Base-by-base conservation (phyloP, 2,329 filamentous ascomycete genomes). In the Pseudocercospora eumusae region DNA sequence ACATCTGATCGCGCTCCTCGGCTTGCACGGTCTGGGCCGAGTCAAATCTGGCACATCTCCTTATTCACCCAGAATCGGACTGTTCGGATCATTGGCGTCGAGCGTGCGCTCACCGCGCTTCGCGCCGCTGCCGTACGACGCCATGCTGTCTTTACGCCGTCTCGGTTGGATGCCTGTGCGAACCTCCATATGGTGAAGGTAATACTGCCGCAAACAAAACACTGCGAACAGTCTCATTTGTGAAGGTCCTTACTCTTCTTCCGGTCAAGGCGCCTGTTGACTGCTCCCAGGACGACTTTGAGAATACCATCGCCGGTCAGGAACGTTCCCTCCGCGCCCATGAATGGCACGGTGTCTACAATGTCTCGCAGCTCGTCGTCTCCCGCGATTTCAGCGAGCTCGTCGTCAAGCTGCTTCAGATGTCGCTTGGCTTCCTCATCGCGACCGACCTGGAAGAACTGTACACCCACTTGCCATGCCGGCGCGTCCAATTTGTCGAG, bases 401-500 rank as follows among this genome's bases (percentile, higher is more conserved):
- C 83, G 74, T 97, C 90, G 72, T 98, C 93, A 7, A 98, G 81
- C 52, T 87, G 82, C 68, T 84, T 79, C 42, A 98, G 80, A 59
- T 88, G 86, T 67, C 81, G 76, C 1, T 82, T 81, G 0, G 93
- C 93, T 0, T 76, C 79, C 0, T 78, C 72, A 68, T 96, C 91
- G 55, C 84, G 82, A 60, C 95, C 93, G 49, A 98, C 90, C 77
- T 97, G 93, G 81, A 98, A 96, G 80, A 98, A 98, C 75, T 98
- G 93, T 60, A 98, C 86, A 33, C 93, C 93, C 8, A 97, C 81
- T 78, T 98, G 95, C 81, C 90, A 90, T 0, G 87, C 83, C 3
- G 88, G 86, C 0, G 92, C 92, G 8, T 87, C 82, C 7, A 89
- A 75, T 56, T 76, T 76, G 71, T 95, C 89, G 31, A 98, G 84